Evolutionary conservation across 2,329 filamentous ascomycete species (phyloP).

Genomic region (Thermomyces lanuginosus): DNA sequence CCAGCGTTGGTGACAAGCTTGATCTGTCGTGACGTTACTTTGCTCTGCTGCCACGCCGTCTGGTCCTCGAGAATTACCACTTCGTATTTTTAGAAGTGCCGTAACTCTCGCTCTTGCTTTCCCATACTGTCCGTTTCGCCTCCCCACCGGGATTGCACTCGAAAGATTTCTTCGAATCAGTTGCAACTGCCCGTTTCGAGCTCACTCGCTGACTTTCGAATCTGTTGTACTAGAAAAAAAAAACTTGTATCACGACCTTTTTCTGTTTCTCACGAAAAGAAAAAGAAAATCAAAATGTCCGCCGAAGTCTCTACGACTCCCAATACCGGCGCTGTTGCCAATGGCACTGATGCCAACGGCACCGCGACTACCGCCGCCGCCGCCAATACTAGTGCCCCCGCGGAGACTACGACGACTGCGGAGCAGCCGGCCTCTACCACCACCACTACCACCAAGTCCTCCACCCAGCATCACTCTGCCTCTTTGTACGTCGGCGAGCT

Average conservation of each 20-base stretch:
- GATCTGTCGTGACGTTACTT: slow-evolving; percentile 1
- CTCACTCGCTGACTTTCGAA: not conserved
- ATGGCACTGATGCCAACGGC: slow-evolving; percentile 27
- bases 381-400: slow-evolving; percentile 54
- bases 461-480: slow-evolving; percentile 78
- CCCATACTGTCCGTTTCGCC: slow-evolving; percentile 1
- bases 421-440: slow-evolving; percentile 33
- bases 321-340: slow-evolving; percentile 40
- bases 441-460: slow-evolving; percentile 46
- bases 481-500: slow-evolving; percentile 99
- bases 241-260: slow-evolving; percentile 1
- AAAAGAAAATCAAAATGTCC: slow-evolving; percentile 55
- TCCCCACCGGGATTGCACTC: too few relatives aligned
- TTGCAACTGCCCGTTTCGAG: too few relatives aligned
- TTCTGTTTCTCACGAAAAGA: slow-evolving; percentile 36
- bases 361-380: slow-evolving; percentile 37
- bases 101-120: slow-evolving; percentile 1
- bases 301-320: slow-evolving; percentile 61
- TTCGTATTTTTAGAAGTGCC: not conserved
- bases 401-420: slow-evolving; percentile 23
- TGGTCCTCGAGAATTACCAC: slow-evolving; percentile 2
- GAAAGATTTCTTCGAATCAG: too few relatives aligned
- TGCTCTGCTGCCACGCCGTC: not conserved
- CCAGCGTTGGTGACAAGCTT: slow-evolving; percentile 2
- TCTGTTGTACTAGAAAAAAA: not conserved